Base-by-base conservation (phyloP, 2,329 filamentous ascomycete species). In the Coniochaeta pulveracea region DNA sequence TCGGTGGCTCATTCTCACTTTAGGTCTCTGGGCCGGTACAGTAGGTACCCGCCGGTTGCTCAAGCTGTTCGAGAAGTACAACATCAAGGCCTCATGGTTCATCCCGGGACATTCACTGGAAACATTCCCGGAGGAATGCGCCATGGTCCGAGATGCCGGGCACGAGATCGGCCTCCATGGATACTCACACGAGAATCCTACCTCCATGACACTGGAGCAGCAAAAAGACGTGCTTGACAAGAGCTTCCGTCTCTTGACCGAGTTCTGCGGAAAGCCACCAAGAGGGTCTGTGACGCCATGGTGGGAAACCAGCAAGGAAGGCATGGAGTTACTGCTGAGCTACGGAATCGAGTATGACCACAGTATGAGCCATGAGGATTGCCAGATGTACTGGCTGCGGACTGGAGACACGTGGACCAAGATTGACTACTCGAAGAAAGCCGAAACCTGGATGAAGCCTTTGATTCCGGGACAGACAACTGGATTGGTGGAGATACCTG, bases 221-320 rank as follows among this genome's bases (percentile, higher is more conserved):
- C 81, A 88, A 51, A 69, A 68, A 10, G 79, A 82, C 37, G 76
- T 88, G 11, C 65, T 89, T 5, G 76, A 81, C 46, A 83, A 83
- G 54, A 84, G 79, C 12, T 84, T 77, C 49, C 67, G 69, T 15
- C 64, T 85, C 53, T 65, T 85, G 21, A 83, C 74, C 0, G 72
- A 79, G 0, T 80, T 88, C 46, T 71, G 69, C 25, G 76, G 81
- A 5, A 84, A 83, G 54, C 76, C 76, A 1, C 82, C 82, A 0
- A 61, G 78, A 1, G 81, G 82, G 1, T 77, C 69, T 24, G 80
- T 85, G 0, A 80, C 80, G 1, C 82, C 82, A 0, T 86, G 58
- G 66, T 86, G 80, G 80, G 80, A 85, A 47, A 74, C 70, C 0
- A 75, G 68, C 39, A 66, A 72, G 41, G 79, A 83, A 47, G 77